Evolutionary conservation across 2,329 filamentous ascomycete genomes (phyloP).

Genomic region (Hymenoscyphus occultus): DNA sequence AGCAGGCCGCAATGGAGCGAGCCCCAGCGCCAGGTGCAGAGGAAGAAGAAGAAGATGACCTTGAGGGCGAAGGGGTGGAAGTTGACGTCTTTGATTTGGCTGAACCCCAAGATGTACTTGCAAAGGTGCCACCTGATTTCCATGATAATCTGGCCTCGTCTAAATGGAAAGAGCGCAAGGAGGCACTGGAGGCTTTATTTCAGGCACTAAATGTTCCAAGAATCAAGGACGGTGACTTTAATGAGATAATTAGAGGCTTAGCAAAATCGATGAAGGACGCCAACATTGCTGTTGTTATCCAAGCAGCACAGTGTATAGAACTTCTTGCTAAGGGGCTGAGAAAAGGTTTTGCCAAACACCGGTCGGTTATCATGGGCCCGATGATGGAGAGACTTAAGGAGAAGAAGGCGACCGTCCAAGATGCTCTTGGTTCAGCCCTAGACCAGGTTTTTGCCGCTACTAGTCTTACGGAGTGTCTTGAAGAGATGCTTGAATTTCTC

Average conservation of each 20-base stretch:
- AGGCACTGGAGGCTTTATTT: constrained; percentile 80
- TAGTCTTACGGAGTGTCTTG: constrained; percentile 78
- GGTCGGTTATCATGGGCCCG: constrained; percentile 74
- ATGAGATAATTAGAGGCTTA: constrained; percentile 76
- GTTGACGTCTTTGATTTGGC: constrained; percentile 79
- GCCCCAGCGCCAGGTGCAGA: constrained; percentile 58
- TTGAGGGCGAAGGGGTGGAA: constrained; percentile 58
- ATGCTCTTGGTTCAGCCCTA: constrained; percentile 81
- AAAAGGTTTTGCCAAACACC: constrained; percentile 75
- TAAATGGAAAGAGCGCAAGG: constrained; percentile 98
- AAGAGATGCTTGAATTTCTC: constrained; percentile 81
- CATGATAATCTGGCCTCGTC: constrained; percentile 80
- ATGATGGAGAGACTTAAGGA: constrained; percentile 97
- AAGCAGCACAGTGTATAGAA: constrained; percentile 91
- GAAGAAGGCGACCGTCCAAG: constrained; percentile 86
- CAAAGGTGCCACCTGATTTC: constrained; percentile 79
- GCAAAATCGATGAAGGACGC: constrained; percentile 99
- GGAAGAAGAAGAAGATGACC: constrained; percentile 55
- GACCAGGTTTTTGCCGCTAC: constrained; percentile 68
- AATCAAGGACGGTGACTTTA: constrained; percentile 88
- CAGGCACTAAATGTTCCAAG: constrained; percentile 76
- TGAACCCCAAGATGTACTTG: constrained; percentile 81
- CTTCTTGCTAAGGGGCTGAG: constrained; percentile 82
- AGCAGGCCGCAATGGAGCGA: constrained; percentile 79
- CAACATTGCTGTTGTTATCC: constrained; percentile 89